Evolutionary conservation across 2,329 filamentous ascomycete species (phyloP).

Genomic region (Leptoxyphium fumago): DNA sequence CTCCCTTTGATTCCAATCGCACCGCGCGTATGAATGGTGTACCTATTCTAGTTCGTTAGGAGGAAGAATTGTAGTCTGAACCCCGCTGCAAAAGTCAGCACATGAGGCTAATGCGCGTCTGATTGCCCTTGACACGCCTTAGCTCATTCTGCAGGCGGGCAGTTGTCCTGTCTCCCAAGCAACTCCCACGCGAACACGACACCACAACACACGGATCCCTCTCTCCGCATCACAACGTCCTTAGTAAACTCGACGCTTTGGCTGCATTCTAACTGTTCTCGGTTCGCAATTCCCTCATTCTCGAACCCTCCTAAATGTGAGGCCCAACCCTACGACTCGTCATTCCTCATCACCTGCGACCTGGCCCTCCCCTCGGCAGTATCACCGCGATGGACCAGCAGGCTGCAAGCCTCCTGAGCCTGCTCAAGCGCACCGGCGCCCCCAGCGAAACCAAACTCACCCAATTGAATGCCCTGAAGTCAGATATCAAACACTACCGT

Average conservation of each 20-base stretch:
- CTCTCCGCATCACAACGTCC: neutral
- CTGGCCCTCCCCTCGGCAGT: neutral
- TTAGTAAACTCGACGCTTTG: neutral
- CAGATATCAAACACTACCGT: slow-evolving; percentile 81
- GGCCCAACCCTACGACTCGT: neutral
- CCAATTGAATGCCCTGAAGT: slow-evolving; percentile 62
- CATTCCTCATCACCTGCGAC: neutral
- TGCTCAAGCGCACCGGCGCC: slow-evolving; percentile 47
- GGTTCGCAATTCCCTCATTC: too few relatives aligned
- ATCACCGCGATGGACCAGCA: slow-evolving; percentile 38
- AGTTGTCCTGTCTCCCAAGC: neutral
- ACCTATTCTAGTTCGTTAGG: too few relatives aligned
- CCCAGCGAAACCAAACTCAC: slow-evolving; percentile 56
- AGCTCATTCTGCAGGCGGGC: neutral
- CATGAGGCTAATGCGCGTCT: neutral
- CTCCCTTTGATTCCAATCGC: too few relatives aligned
- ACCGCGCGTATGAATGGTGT: too few relatives aligned
- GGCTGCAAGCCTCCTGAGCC: slow-evolving; percentile 37
- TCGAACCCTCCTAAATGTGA: neutral
- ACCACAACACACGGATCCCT: neutral
- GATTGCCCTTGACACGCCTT: neutral
- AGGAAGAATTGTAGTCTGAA: too few relatives aligned
- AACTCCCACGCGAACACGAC: neutral
- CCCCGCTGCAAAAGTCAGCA: neutral
- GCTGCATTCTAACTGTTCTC: neutral